Conservation (phyloP, 305 asterid species). For the Fraxinus paxiana region DNA sequence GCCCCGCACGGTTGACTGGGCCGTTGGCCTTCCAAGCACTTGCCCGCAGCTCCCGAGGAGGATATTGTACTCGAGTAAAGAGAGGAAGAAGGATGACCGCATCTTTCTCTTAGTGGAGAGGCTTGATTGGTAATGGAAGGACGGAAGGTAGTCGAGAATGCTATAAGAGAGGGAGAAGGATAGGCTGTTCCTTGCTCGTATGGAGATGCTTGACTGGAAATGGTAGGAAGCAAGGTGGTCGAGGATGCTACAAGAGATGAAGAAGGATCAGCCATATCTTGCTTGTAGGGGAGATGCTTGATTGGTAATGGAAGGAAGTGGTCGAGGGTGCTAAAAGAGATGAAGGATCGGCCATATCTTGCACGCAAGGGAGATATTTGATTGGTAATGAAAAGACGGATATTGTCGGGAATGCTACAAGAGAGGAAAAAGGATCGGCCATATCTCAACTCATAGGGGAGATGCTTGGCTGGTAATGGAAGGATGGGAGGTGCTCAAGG, state of each 20-base stretch:
- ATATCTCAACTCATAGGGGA: not conserved
- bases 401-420: not conserved
- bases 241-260: not conserved
- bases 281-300: not conserved
- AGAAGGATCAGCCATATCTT: not conserved
- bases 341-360: not conserved
- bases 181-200: not conserved
- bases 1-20: not conserved
- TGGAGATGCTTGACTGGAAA: not conserved
- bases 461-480: not conserved
- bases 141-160: not conserved
- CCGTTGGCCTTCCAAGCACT: not conserved
- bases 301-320: too few species aligned
- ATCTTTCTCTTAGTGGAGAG: not conserved
- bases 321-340: too few species aligned
- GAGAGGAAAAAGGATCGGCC: not conserved
- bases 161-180: not conserved
- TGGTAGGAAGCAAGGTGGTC: not conserved
- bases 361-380: not conserved
- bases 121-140: not conserved
- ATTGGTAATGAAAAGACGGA: not conserved
- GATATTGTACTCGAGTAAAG: not conserved
- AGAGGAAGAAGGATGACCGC: not conserved
- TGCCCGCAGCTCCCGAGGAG: not conserved
- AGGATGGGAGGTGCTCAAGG: not conserved